Conservation (phyloP, 352 stramenopile genomes). For the Globisporangium camurandrum region DNA sequence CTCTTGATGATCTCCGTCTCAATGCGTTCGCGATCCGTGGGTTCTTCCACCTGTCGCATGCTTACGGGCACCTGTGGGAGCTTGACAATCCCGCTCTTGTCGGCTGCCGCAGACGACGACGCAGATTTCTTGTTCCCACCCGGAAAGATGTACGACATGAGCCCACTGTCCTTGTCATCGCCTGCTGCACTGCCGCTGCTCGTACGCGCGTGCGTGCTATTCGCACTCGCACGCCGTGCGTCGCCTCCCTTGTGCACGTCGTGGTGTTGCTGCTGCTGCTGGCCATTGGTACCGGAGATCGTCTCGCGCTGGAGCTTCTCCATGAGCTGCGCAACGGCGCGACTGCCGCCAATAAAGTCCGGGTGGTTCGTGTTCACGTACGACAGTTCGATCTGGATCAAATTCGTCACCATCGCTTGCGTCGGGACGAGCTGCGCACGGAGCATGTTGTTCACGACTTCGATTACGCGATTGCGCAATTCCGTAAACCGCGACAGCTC, state of each 20-base stretch:
- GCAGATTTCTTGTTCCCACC: conserved; percentile 35
- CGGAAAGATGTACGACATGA: conserved; percentile 74
- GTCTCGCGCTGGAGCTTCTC: conserved; percentile 90
- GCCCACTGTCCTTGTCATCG: conserved; percentile 56
- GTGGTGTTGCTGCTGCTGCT: no score
- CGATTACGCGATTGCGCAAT: conserved; percentile 93
- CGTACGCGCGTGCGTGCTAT: background rate
- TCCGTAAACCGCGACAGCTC: conserved; percentile 94
- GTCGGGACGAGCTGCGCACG: conserved; percentile 71
- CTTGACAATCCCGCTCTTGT: conserved; percentile 84
- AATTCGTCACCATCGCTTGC: conserved; percentile 95
- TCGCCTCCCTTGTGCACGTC: conserved; percentile 43
- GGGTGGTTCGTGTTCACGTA: conserved; percentile 99
- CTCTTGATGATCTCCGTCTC: conserved; percentile 99
- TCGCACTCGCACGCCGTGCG: conserved; percentile 26
- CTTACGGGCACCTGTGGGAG: conserved; percentile 94
- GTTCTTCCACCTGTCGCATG: conserved; percentile 94
- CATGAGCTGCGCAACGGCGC: conserved; percentile 93
- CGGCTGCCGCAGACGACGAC: conserved; percentile 3
- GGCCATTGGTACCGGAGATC: conserved; percentile 34
- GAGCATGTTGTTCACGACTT: conserved; percentile 90
- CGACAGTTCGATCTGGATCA: conserved; percentile 98
- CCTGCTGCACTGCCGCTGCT: conserved; percentile 40
- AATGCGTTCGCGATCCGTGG: conserved; percentile 93
- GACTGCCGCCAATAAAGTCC: conserved; percentile 97